Conservation (phyloP, 805 yeast genomes). For the Peterozyma toletana region DNA sequence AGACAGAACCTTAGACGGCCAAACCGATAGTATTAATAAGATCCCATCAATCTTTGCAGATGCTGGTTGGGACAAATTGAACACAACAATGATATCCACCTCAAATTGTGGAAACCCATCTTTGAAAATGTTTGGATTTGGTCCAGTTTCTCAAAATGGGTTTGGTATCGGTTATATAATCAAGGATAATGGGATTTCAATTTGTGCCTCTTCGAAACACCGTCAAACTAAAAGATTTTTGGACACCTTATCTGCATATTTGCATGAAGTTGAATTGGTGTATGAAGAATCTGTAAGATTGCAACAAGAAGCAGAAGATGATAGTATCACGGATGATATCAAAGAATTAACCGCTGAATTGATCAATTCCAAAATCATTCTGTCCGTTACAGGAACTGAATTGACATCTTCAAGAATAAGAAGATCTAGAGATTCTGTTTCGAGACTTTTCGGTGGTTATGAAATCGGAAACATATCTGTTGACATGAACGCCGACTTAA, state of each 20-base stretch:
- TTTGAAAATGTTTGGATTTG: slow-evolving; percentile 79
- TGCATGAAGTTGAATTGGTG: slow-evolving; percentile 49
- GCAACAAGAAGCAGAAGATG: slow-evolving; percentile 8
- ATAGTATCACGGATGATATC: slow-evolving; percentile 17
- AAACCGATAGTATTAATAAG: slow-evolving; percentile 12
- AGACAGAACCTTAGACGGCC: slow-evolving; percentile 19
- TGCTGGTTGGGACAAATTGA: slow-evolving; percentile 80
- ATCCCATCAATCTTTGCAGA: slow-evolving; percentile 79
- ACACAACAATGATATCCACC: slow-evolving; percentile 73
- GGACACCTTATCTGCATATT: slow-evolving; percentile 58
- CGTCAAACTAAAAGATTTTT: slow-evolving; percentile 78
- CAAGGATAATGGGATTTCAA: slow-evolving; percentile 68
- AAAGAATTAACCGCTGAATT: slow-evolving; percentile 4
- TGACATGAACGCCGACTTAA: slow-evolving; percentile 51
- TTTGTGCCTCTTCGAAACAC: slow-evolving; percentile 82
- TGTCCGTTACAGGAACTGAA: slow-evolving; percentile 8
- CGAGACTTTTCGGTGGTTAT: slow-evolving; percentile 65
- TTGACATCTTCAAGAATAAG: slow-evolving; percentile 12
- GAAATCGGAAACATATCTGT: slow-evolving; percentile 64
- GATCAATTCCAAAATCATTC: slow-evolving; percentile 4
- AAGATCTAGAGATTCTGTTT: slow-evolving; percentile 19
- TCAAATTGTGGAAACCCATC: slow-evolving; percentile 93
- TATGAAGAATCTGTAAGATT: slow-evolving; percentile 25
- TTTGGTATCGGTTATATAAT: slow-evolving; percentile 91
- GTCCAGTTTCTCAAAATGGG: slow-evolving; percentile 86